Percentiles rank a stretch among this genome's conserved stretches.
Evolutionary conservation across 768 basidiomycete genomes (phyloP).

Genomic region (Boletellus ananas): DNA sequence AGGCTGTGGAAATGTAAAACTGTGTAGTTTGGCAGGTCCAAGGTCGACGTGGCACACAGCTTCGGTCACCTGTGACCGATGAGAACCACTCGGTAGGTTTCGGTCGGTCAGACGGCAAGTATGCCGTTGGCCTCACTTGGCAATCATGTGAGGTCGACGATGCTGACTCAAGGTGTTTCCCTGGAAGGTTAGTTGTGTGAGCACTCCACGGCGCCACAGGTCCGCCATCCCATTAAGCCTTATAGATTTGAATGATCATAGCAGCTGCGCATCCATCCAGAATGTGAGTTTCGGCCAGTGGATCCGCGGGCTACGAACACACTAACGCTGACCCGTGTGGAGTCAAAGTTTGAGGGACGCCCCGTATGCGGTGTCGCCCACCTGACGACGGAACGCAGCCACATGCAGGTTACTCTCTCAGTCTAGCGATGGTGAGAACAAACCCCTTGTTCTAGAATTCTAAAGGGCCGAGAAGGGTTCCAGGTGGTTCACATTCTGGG

Average conservation of each 20-base stretch:
- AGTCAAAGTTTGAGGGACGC: constrained; percentile 3
- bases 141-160: constrained; percentile 3
- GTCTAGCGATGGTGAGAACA: constrained; percentile 5
- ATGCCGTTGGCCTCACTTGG: background rate
- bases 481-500: constrained; percentile 5
- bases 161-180: constrained; percentile 5
- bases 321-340: background rate
- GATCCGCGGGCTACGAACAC: background rate
- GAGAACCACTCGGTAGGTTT: background rate
- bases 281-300: background rate
- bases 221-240: constrained; percentile 6
- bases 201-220: constrained; percentile 24
- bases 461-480: background rate
- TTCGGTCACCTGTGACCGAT: background rate
- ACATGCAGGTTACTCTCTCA: constrained; percentile 20
- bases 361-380: background rate
- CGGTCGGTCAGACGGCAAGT: background rate
- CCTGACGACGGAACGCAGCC: constrained; percentile 7
- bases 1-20: constrained; percentile 21
- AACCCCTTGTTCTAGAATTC: constrained; percentile 3
- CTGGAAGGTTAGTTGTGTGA: constrained; percentile 2
- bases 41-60: background rate
- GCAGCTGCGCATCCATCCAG: background rate
- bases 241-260: background rate
- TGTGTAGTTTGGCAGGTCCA: constrained; percentile 1